Evolutionary conservation across 305 asterid genomes (phyloP), one percentile per base, ranked within the genome.

Genomic region (Solanum hybrid): DNA sequence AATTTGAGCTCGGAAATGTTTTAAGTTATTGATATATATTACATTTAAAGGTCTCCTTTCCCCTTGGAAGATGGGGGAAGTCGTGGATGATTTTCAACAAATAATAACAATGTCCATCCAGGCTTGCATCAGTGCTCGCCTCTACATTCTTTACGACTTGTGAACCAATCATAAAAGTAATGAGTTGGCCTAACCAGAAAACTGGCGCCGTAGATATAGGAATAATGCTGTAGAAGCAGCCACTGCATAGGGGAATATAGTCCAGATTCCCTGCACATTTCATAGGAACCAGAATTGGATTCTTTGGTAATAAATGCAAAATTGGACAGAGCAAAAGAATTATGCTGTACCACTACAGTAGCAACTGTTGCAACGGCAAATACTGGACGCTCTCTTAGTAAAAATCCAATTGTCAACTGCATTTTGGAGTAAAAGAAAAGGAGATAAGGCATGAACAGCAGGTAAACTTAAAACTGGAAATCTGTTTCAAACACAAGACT

Each of bases 291-390:
- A 56, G 75, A 31, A 84, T 84, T 29, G 73, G 64, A 85, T 78
- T 72, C 76, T 78, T 64, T 78, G 37, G 35, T 45, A 38, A 42
- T 24, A 73, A 26, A 89, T 3, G 22, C 34, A 89, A 89, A 86
- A 5, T 38, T 64, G 32, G 34, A 42, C 88, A 40, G 80, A 42
- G 31, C 17, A 12, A 26, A 13, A 88, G 40, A 88, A 12, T 35
- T 38, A 51, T 56, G 90, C 92, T 77, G 72, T 92, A 96, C 98
- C 97, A 96, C 97, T 60, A 95, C 93, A 69, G 97, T 93, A 75
- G 98, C 98, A 84, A 95, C 97, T 32, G 99, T 94, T 90, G 99
- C 97, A 51, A 96, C 95, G 51, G 98, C 97, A 88, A 95, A 92
- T 10, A 95, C 95, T 51, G 97, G 97, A 13, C 94, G 95, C 88